Evolutionary conservation across 2,329 filamentous ascomycete genomes (phyloP), one percentile per base, ranked within the genome.

Genomic region (Hypocreales sp.): DNA sequence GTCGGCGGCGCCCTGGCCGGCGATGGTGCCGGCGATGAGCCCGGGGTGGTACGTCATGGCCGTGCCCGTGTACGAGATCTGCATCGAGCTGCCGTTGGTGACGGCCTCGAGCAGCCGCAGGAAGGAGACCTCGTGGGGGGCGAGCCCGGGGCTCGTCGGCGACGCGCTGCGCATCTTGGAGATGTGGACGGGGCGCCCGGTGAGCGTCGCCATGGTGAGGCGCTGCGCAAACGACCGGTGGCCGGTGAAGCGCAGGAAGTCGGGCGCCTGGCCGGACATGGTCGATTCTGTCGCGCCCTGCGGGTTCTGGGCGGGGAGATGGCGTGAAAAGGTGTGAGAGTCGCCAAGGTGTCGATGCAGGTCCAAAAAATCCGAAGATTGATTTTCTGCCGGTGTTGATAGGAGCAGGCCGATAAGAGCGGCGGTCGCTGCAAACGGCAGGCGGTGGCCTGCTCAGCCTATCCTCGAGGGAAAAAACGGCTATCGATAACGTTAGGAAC

Each of bases 11-110:
- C 82, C 82, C 26, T 76, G 67, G 12, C 82, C 83, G 13, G 79
- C 64, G 15, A 79, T 72, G 25, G 76, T 79, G 35, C 90, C 90
- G 0, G 83, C 90, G 44, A 98, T 92, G 22, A 98, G 63, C 20
- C 90, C 90, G 0, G 90, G 90, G 38, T 81, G 79, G 57, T 92
- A 98, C 20, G 86, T 77, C 30, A 98, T 70, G 1, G 83, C 86
- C 1, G 90, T 95, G 47, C 90, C 90, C 2, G 84, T 94, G 58
- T 92, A 90, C 8, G 84, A 93, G 41, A 98, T 93, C 46, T 94
- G 86, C 58, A 95, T 83, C 30, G 79, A 75, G 31, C 80, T 81
- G 56, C 90, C 90, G 62, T 98, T 98, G 46, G 90, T 98, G 43
- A 98, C 67, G 40, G 82, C 70, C 53, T 95, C 90, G 46, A 98